phyloP scores from a whole-genome alignment of 345 rosid genomes.

The Acer campestre region DNA sequence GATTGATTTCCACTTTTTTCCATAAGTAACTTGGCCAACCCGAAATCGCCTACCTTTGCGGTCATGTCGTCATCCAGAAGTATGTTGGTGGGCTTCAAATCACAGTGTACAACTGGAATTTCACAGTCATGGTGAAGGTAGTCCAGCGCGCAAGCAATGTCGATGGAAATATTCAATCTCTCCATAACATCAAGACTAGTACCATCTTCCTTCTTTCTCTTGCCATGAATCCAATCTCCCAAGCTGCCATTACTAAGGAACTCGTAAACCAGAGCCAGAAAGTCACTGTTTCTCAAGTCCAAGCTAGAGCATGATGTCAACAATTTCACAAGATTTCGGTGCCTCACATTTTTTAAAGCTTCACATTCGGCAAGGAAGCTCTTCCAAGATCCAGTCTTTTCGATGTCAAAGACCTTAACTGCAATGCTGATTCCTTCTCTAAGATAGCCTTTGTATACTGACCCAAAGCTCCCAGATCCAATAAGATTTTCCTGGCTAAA shows the following conservation, averaged over 20 bases:
- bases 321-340: slow-evolving; percentile 54
- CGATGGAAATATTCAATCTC: slow-evolving; percentile 50
- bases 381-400: slow-evolving; percentile 36
- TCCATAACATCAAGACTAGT: slow-evolving; percentile 37
- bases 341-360: slow-evolving; percentile 50
- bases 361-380: slow-evolving; percentile 55
- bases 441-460: slow-evolving; percentile 27
- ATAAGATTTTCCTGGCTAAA: slow-evolving; percentile 41
- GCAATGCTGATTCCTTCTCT: slow-evolving; percentile 39
- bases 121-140: slow-evolving; percentile 56
- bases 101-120: slow-evolving; percentile 59
- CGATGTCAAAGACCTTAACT: slow-evolving; percentile 44
- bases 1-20: slow-evolving; percentile 18
- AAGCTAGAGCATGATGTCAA: slow-evolving; percentile 54
- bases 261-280: slow-evolving; percentile 60
- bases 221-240: slow-evolving; percentile 50
- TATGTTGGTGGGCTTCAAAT: slow-evolving; percentile 45
- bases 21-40: slow-evolving; percentile 44
- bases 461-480: slow-evolving; percentile 53
- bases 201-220: slow-evolving; percentile 35
- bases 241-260: slow-evolving; percentile 47
- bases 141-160: slow-evolving; percentile 46
- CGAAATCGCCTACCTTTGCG: slow-evolving; percentile 60
- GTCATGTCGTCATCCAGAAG: slow-evolving; percentile 48
- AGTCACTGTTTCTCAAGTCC: slow-evolving; percentile 44